Percentiles rank a stretch among this genome's conserved stretches.
These are phyloP conservation scores for Fusarium heterosporum DNA, from an alignment of 2,329 filamentous ascomycete genomes.

Conservation along the genomic window DNA sequence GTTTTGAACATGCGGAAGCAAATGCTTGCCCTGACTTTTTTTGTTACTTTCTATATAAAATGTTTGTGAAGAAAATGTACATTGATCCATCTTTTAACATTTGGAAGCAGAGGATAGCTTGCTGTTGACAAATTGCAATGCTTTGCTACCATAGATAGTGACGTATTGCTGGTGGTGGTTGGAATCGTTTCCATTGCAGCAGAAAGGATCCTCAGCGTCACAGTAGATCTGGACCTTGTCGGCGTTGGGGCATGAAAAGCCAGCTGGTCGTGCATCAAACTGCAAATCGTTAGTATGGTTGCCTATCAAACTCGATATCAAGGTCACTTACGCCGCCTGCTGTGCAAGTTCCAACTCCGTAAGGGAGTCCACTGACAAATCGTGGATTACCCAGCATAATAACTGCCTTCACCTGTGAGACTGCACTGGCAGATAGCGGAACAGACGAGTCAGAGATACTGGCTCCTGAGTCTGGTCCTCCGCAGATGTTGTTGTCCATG, in stretches of 20 bases:
- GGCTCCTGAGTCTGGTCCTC: conserved; percentile 64
- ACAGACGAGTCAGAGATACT: conserved; percentile 58
- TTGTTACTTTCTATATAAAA: too few species aligned
- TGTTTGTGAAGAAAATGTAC: too few species aligned
- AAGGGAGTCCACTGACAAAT: conserved; percentile 65
- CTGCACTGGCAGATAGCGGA: conserved; percentile 58
- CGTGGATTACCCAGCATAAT: conserved; percentile 75
- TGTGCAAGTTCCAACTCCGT: conserved; percentile 70
- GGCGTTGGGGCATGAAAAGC: conserved; percentile 66
- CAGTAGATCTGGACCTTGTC: conserved; percentile 73
- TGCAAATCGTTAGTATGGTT: conserved; percentile 41
- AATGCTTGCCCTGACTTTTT: too few species aligned
- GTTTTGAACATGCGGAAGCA: too few species aligned
- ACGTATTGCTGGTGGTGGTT: conserved; percentile 73
- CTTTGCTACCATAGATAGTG: conserved; percentile 69
- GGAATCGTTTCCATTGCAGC: conserved; percentile 72
- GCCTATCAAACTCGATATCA: fast-evolving
- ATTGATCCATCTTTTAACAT: too few species aligned
- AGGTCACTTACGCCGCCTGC: conserved; percentile 63
- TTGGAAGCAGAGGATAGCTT: conserved; percentile 32
- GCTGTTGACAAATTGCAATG: conserved; percentile 68
- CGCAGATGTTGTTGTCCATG: conserved; percentile 72
- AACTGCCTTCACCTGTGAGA: conserved; percentile 69
- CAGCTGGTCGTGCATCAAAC: conserved; percentile 70
- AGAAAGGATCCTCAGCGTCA: conserved; percentile 72